Evolutionary conservation across 2,329 filamentous ascomycete species (phyloP), one percentile per base, ranked within the genome.

Genomic region (Cladophialophora yegresii): DNA sequence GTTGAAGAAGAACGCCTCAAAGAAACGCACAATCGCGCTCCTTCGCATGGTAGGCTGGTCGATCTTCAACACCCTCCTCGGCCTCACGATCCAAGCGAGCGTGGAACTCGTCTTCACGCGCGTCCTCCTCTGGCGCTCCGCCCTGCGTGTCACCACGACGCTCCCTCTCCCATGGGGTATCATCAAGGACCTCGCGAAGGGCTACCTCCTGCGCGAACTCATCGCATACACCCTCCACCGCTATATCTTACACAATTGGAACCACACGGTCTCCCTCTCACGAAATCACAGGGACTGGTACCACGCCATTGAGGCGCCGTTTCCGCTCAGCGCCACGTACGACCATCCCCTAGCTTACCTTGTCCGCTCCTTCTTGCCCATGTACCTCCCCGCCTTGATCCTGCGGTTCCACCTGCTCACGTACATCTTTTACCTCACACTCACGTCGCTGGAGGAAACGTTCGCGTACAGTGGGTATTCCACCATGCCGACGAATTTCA

Each of bases 221-320:
- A 73, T 92, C 10, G 85, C 87, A 63, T 96, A 96, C 75, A 83
- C 86, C 71, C 82, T 91, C 69, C 92, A 96, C 77, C 87, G 89
- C 58, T 84, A 84, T 72, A 64, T 89, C 28, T 82, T 96, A 8
- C 92, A 96, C 77, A 63, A 69, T 28, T 53, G 57, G 57, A 40
- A 51, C 10, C 43, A 58, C 32, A 33, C 20, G 7, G 57, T 59
- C 3, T 74, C 74, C 50, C 74, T 68, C 26, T 76, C 73, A 70
- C 67, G 73, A 4, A 73, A 75, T 0, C 85, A 88, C 70, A 66
- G 76, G 22, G 70, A 72, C 36, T 87, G 85, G 85, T 85, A 86
- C 63, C 85, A 88, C 71, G 77, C 77, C 50, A 59, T 59, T 12
- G 49, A 45, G 10, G 74, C 81, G 12, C 84, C 84, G 0, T 87